Base-by-base conservation (phyloP, 192 early-diverging fungal species). In the Podila epigama region DNA sequence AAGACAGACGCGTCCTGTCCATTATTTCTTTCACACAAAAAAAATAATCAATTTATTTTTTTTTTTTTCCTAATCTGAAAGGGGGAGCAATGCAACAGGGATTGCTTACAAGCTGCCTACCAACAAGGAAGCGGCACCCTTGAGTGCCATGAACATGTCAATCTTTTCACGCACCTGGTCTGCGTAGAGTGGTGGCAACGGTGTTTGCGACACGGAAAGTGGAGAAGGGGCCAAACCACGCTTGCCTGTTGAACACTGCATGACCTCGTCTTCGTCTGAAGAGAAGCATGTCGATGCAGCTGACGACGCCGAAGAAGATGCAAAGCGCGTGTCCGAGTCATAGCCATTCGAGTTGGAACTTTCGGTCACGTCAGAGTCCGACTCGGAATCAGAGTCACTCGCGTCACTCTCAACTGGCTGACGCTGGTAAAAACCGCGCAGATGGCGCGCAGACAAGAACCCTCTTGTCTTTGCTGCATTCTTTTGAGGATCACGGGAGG, bases 91-190 rank as follows among this genome's bases (percentile, higher is more conserved):
- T n/a, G n/a, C n/a, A n/a, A n/a, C n/a, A n/a, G n/a, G n/a, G n/a
- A n/a, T n/a, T n/a, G n/a, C n/a, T n/a, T n/a, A n/a, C n/a, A n/a
- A n/a, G 40, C 40, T 68, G 25, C 66, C 66, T 31, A 63, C 66
- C 33, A 77, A 13, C 56, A 77, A 59, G 40, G 73, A 77, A 5
- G 73, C 73, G 0, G 73, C 66, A 16, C 73, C 73, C 40, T 68
- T 68, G 41, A 77, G 66, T 1, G 73, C 73, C 60, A 68, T 68
- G 27, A 77, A 64, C 73, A 77, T 77, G 57, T 63, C 73, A 60
- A 77, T 77, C 57, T 77, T 77, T 33, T 77, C 73, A 0, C 73
- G 73, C 22, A 62, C 61, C 36, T 68, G 64, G 18, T 62, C 65
- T n/a, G 63, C 28, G 33, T 60, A 66, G 6, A 63, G 59, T 0